Evolutionary conservation across 495 filamentous ascomycete genomes (phyloP), one percentile per base, ranked within the genome.

Genomic region (Penicillium odoratum): DNA sequence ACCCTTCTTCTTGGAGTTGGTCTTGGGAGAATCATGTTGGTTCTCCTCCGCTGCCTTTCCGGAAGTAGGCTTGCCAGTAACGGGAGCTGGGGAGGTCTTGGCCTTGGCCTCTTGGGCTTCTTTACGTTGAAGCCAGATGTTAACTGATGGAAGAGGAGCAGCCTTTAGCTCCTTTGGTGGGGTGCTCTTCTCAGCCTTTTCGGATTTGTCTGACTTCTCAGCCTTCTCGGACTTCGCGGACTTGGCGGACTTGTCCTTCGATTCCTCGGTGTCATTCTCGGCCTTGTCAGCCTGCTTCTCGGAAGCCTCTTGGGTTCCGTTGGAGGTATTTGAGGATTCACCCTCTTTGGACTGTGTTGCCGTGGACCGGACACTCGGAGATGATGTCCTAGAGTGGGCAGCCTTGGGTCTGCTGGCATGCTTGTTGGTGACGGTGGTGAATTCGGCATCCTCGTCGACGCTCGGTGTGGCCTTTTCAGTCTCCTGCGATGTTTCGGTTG

Each of bases 41-140:
- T 50, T 63, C 53, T 78, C 73, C 11, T 70, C 74, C 29, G 67
- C 57, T 30, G 67, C 66, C 68, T 81, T 81, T 18, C 68, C 56
- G 30, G 58, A 58, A 48, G 58, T 57, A 38, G 73, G 33, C 49
- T 75, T 75, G 30, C 64, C 52, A 28, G 70, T 30, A 28, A 59
- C 25, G 21, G 61, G 49, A 28, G 69, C 71, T 13, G 69, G 56
- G 10, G 74, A 47, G 8, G 79, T 59, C 73, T 91, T 91, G 47
- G 77, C 71, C 70, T 89, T 90, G 47, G 85, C 82, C 38, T 87
- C 83, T 53, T 83, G 78, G 13, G 83, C 86, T 64, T 93, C 87
- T 58, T 81, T 86, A 34, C 91, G 81, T 72, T 89, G 82, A 40
- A 83, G 78, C 94, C 94, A 98, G 49, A 90, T 69, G 70, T 98